Conservation (phyloP, 2,329 filamentous ascomycete species). For the Chrysoporthe cubensis region DNA sequence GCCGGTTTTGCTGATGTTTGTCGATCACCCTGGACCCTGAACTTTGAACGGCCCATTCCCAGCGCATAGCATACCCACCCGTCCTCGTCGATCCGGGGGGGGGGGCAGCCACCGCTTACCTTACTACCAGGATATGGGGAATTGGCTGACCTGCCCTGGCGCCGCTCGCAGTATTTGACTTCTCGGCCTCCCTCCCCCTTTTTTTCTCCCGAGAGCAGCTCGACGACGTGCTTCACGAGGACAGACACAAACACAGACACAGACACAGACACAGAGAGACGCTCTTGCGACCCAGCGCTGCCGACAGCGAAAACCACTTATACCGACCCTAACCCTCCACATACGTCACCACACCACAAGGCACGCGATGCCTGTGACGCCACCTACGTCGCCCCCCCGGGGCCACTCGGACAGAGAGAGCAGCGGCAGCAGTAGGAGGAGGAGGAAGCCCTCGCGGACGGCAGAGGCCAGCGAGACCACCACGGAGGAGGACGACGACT, state of each 20-base stretch:
- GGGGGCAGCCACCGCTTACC: background rate
- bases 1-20: slow-evolving; percentile 2
- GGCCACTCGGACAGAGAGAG: slow-evolving; percentile 1
- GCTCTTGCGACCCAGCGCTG: background rate
- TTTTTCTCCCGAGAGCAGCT: too few relatives aligned
- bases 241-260: too few relatives aligned
- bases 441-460: slow-evolving; percentile 7
- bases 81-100: background rate
- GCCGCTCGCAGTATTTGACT: too few relatives aligned
- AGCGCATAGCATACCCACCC: background rate
- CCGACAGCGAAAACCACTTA: background rate
- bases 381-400: slow-evolving; percentile 20
- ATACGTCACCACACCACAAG: background rate
- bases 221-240: too few relatives aligned
- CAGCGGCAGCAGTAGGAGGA: slow-evolving; percentile 6
- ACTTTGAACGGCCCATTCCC: background rate
- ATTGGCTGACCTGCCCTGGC: too few relatives aligned
- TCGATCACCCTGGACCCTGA: slow-evolving; percentile 5
- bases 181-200: too few relatives aligned
- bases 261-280: background rate
- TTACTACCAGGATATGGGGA: too few relatives aligned
- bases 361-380: slow-evolving; percentile 18
- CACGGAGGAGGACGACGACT: background rate
- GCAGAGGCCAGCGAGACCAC: slow-evolving; percentile 10
- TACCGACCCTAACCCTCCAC: slow-evolving; percentile 16